These are phyloP conservation scores for Coemansia sp. DNA, from an alignment of 192 early-diverging fungal genomes.

Conservation along the genomic window DNA sequence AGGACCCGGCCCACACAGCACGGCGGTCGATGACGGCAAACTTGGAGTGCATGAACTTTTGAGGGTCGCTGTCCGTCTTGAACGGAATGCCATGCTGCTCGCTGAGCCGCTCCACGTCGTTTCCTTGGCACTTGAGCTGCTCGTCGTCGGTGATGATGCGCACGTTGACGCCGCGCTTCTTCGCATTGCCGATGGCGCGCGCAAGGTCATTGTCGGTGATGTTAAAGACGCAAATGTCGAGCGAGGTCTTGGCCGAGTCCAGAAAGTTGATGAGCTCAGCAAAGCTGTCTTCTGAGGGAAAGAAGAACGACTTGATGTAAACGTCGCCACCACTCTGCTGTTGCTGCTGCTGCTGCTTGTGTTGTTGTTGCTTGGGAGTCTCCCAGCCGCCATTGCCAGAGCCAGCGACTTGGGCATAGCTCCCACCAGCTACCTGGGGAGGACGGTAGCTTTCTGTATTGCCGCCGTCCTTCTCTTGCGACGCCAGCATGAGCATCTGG, in stretches of 20 bases:
- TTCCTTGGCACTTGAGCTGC: conserved; percentile 58
- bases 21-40: conserved; percentile 64
- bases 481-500: conserved; percentile 27
- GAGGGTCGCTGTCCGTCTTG: conserved; percentile 52
- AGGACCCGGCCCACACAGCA: conserved; percentile 62
- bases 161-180: conserved; percentile 56
- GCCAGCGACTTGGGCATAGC: conserved; percentile 34
- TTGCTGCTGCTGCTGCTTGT: conserved; percentile 1
- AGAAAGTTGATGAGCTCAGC: conserved; percentile 53
- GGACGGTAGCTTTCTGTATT: conserved; percentile 17
- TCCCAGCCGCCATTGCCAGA: conserved; percentile 28
- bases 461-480: conserved; percentile 13
- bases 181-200: conserved; percentile 62
- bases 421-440: conserved; percentile 16
- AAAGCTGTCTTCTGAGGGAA: conserved; percentile 66
- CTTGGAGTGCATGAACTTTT: conserved; percentile 69
- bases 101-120: conserved; percentile 56
- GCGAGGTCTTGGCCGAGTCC: conserved; percentile 55
- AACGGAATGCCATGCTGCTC: conserved; percentile 53
- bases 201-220: conserved; percentile 73
- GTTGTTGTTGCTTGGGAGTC: conserved; percentile 10
- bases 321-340: conserved; percentile 19
- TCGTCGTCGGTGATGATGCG: conserved; percentile 75
- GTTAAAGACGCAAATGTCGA: conserved; percentile 74
- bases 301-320: conserved; percentile 55